Evolutionary conservation across 805 yeast species (phyloP).

Genomic region (Alloascoidea africana): DNA sequence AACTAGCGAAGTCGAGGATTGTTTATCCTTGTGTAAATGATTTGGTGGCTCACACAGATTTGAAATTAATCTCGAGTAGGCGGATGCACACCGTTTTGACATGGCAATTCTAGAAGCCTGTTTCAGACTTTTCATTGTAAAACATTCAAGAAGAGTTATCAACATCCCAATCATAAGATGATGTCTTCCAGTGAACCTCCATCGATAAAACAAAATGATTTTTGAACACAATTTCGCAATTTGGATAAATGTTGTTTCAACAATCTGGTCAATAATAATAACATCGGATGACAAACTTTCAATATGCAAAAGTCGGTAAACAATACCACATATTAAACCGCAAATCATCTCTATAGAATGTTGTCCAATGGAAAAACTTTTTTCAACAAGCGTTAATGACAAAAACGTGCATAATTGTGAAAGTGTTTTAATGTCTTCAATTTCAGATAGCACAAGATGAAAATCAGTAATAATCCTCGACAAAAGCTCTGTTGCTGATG

Average conservation of each 20-base stretch:
- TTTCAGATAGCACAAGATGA: too few species aligned
- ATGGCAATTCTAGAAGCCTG: background rate
- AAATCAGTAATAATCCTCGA: too few species aligned
- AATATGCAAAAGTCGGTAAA: background rate
- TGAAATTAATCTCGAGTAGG: background rate
- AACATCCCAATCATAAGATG: background rate
- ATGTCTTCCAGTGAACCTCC: background rate
- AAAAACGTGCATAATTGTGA: too few species aligned
- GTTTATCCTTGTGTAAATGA: background rate
- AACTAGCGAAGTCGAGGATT: background rate
- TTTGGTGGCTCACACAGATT: background rate
- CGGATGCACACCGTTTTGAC: background rate
- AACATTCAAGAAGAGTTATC: background rate
- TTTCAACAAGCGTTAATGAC: background rate
- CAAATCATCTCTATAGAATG: background rate
- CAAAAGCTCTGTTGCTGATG: too few species aligned
- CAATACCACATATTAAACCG: too few species aligned
- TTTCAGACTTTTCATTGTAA: background rate
- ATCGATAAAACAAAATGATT: background rate
- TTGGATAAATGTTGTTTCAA: background rate
- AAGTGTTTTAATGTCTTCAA: too few species aligned
- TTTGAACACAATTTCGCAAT: background rate
- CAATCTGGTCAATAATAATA: background rate
- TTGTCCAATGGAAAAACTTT: background rate
- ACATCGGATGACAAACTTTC: background rate